Percentiles rank a stretch among this genome's conserved stretches.
These are phyloP conservation scores for Athelia sp. DNA, from an alignment of 1,284 basidiomycete species.

Conservation along the genomic window DNA sequence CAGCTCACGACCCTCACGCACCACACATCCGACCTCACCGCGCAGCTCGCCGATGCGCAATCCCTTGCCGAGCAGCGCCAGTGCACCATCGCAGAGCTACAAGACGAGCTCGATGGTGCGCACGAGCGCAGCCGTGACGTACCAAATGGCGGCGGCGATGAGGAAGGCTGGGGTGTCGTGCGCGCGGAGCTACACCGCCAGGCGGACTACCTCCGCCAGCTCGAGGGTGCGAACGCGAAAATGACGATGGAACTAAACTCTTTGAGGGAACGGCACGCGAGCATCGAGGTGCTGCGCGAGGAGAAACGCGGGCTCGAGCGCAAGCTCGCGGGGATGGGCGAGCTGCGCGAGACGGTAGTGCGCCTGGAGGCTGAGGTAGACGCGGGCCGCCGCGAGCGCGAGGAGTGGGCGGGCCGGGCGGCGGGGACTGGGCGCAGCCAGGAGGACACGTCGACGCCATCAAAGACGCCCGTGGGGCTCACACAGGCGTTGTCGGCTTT, in stretches of 20 bases:
- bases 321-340: conserved; percentile 48
- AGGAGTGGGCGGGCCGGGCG: conserved; percentile 33
- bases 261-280: conserved; percentile 50
- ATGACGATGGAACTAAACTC: conserved; percentile 48
- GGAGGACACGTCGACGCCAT: conserved; percentile 24
- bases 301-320: conserved; percentile 65
- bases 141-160: conserved; percentile 25
- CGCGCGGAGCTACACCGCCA: conserved; percentile 62
- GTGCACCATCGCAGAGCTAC: conserved; percentile 36
- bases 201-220: conserved; percentile 49
- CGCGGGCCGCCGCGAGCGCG: conserved; percentile 47
- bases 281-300: conserved; percentile 67
- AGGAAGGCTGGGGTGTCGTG: conserved; percentile 50
- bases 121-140: conserved; percentile 19
- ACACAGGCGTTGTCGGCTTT: conserved; percentile 52
- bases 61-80: conserved; percentile 37
- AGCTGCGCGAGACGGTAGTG: conserved; percentile 51
- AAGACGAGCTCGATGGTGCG: conserved; percentile 37
- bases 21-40: conserved; percentile 38
- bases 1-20: conserved; percentile 42
- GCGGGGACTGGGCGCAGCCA: too few relatives aligned
- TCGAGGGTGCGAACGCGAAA: conserved; percentile 62
- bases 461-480: conserved; percentile 44
- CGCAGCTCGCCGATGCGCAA: conserved; percentile 36
- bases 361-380: conserved; percentile 60